Base-by-base conservation (phyloP, 345 rosid genomes). In the Lenwebbia sp. region DNA sequence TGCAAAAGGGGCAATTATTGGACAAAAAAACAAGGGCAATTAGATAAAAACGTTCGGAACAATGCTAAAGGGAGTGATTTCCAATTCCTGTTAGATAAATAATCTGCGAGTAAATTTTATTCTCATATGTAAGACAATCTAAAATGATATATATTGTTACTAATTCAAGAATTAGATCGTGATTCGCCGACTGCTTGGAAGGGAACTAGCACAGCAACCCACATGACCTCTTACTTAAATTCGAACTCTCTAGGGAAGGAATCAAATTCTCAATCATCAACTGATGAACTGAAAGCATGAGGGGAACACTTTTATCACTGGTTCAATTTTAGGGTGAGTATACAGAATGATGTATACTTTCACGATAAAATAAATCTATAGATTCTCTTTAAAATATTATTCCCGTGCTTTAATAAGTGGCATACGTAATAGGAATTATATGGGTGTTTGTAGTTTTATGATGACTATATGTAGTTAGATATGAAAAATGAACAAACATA, bases 141-240 rank as follows among this genome's bases (percentile, higher is more conserved):
- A 4, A 33, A 62, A 62, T 15, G 11, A 9, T 17, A 3, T 30
- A 30, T 30, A 8, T 2, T 30, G 33, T 30, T 65, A 17, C 1
- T 33, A 30, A 62, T 62, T 30, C 19, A 33, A 2, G 7, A 0
- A 33, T 70, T 7, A 8, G 0, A 9, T 1, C 33, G 10, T 70
- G 10, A 2, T 37, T 70, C 0, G 0, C 0, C 0, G 2, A 0
- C 7, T 70, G 0, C 9, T 1, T 33, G 0, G 0, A 70, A 70
- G 9, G 11, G 3, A 56, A 33, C 2, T 70, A 0, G 7, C 1
- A 0, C 0, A 9, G 0, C 11, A 33, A 37, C 2, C 0, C n/a
- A 56, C 4, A 10, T 56, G 12, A 8, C 1, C 4, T 5, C 26
- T 10, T 5, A 65, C 23, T 65, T 33, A 15, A 65, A 30, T 65